phyloP scores from a whole-genome alignment of 495 filamentous ascomycete species.

The Pyronema omphalodes region DNA sequence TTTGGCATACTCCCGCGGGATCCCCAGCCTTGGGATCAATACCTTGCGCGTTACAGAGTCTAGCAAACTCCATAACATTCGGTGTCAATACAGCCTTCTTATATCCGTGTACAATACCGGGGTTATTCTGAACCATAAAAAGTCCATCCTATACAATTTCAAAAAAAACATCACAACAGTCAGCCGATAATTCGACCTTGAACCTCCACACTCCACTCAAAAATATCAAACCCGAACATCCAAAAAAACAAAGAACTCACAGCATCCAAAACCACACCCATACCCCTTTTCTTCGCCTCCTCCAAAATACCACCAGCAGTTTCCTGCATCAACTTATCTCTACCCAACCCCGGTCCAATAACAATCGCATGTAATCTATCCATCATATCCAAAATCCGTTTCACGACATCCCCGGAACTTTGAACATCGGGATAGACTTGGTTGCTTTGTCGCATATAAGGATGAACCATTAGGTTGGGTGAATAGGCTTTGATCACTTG shows the following conservation, averaged over 20 bases:
- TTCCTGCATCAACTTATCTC: constrained; percentile 77
- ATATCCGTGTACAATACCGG: constrained; percentile 63
- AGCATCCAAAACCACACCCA: constrained; percentile 81
- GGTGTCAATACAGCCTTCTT: constrained; percentile 77
- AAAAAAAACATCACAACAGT: no score
- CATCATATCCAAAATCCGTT: constrained; percentile 62
- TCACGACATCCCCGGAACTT: constrained; percentile 36
- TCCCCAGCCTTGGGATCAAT: constrained; percentile 29
- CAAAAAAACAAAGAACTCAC: no score
- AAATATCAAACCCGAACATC: no score
- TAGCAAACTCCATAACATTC: constrained; percentile 81
- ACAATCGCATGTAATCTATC: constrained; percentile 79
- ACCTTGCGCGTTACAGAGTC: constrained; percentile 47
- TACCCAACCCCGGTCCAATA: constrained; percentile 78
- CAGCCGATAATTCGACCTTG: background rate
- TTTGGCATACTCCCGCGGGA: constrained; percentile 44
- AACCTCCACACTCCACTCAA: background rate
- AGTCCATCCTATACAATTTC: constrained; percentile 47
- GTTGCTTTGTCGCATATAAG: constrained; percentile 63
- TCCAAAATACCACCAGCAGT: constrained; percentile 63
- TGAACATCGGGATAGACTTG: constrained; percentile 24
- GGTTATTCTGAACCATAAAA: constrained; percentile 52
- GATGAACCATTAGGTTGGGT: constrained; percentile 96
- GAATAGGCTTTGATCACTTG: constrained; percentile 94
- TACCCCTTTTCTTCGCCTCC: constrained; percentile 50